Conservation (phyloP, 1,284 basidiomycete genomes). For the Rhodotorula mucilaginosa region DNA sequence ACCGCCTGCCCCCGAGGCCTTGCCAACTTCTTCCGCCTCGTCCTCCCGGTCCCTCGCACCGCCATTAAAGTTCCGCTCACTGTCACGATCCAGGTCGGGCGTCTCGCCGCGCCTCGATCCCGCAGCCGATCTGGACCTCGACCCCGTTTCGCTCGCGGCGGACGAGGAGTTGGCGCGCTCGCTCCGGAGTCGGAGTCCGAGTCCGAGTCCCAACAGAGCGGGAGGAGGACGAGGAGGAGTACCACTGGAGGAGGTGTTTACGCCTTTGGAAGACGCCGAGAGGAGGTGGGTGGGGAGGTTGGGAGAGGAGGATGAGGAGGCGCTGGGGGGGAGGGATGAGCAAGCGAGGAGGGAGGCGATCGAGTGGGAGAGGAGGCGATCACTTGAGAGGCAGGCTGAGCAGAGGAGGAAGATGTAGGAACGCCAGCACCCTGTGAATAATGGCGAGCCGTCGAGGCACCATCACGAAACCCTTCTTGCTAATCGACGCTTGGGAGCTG, state of each 20-base stretch:
- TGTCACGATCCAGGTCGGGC: background rate
- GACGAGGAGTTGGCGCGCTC: background rate
- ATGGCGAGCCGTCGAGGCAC: too few species aligned
- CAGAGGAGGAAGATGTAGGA: too few species aligned
- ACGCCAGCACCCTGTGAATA: too few species aligned
- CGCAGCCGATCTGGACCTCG: background rate
- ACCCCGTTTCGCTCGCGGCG: background rate
- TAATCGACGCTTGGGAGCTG: too few species aligned
- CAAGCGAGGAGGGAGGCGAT: background rate
- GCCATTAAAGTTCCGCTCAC: background rate
- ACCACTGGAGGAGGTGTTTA: background rate
- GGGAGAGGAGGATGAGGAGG: constrained; percentile 15
- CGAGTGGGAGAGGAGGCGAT: background rate
- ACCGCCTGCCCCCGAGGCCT: background rate
- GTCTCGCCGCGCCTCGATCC: background rate
- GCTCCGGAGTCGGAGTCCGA: background rate
- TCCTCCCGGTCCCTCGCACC: background rate
- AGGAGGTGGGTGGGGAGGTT: constrained; percentile 13
- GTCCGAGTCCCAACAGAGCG: background rate
- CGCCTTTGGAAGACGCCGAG: constrained; percentile 1
- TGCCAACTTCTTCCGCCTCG: background rate
- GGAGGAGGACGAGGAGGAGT: too few species aligned
- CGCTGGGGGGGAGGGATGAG: background rate
- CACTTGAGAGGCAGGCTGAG: too few species aligned
- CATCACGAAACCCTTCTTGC: too few species aligned